phyloP scores from a whole-genome alignment of 2,329 filamentous ascomycete genomes.

The Paecilomyces dactylethromorphus region DNA sequence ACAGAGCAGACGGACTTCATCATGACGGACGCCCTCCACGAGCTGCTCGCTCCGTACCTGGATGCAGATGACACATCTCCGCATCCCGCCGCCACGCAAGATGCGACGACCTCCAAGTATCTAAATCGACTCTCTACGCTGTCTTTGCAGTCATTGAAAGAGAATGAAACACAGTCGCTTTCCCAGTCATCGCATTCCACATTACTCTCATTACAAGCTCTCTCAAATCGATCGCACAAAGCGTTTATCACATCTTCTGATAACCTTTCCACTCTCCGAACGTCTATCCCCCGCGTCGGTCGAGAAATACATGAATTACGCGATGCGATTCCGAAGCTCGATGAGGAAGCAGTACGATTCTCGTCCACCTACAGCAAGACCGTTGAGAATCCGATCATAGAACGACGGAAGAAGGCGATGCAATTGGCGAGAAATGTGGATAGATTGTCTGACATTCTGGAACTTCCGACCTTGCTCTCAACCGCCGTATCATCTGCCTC shows the following conservation, averaged over 20 bases:
- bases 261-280: slow-evolving; percentile 65
- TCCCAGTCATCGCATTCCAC: slow-evolving; percentile 73
- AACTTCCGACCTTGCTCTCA: slow-evolving; percentile 77
- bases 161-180: slow-evolving; percentile 72
- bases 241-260: slow-evolving; percentile 74
- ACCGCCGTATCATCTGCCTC: slow-evolving; percentile 54
- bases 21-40: slow-evolving; percentile 69
- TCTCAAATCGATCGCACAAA: slow-evolving; percentile 85
- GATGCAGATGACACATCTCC: slow-evolving; percentile 25
- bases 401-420: slow-evolving; percentile 69
- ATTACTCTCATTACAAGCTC: slow-evolving; percentile 73
- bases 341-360: slow-evolving; percentile 71
- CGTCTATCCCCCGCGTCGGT: slow-evolving; percentile 65
- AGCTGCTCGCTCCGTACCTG: slow-evolving; percentile 61
- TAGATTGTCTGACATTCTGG: slow-evolving; percentile 81
- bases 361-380: slow-evolving; percentile 75
- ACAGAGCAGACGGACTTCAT: slow-evolving; percentile 3
- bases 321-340: slow-evolving; percentile 68
- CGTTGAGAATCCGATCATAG: slow-evolving; percentile 62
- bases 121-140: slow-evolving; percentile 72
- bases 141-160: slow-evolving; percentile 63
- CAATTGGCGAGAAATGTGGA: slow-evolving; percentile 82
- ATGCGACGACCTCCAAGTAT: slow-evolving; percentile 56
- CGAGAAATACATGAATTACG: slow-evolving; percentile 61
- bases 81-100: slow-evolving; percentile 26